A percentile compares a stretch with the other conserved stretches of the same genome.
Evolutionary conservation across 2,329 filamentous ascomycete genomes (phyloP).

Genomic region (Ophiostoma novo-ulmi): DNA sequence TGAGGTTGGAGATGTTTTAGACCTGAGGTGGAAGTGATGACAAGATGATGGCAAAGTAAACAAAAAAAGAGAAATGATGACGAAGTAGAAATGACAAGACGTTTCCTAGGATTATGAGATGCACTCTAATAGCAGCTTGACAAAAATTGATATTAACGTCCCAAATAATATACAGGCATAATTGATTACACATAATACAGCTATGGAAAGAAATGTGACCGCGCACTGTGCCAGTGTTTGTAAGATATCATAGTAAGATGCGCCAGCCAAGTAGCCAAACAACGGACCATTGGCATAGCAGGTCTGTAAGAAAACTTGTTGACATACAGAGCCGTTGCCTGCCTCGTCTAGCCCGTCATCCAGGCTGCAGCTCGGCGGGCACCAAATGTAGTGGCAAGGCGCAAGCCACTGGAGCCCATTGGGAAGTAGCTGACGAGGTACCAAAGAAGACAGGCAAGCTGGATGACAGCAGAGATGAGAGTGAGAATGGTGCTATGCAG

Average conservation of each 20-base stretch:
- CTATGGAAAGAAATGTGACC: not conserved
- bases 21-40: not conserved
- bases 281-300: not conserved
- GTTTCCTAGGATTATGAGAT: too few relatives aligned
- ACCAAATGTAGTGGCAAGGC: conserved; percentile 81
- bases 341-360: conserved; percentile 64
- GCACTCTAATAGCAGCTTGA: not conserved
- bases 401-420: conserved; percentile 85
- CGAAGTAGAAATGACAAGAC: not conserved
- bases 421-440: conserved; percentile 97
- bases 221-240: not conserved
- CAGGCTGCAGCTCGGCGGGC: conserved; percentile 78
- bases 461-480: conserved; percentile 73
- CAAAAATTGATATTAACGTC: not conserved
- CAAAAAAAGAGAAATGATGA: not conserved
- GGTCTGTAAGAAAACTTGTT: not conserved
- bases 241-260: not conserved
- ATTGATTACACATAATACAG: not conserved
- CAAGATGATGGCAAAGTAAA: not conserved
- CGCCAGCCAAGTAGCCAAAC: not conserved
- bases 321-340: not conserved
- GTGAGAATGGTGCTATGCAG: conserved; percentile 81
- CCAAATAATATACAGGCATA: not conserved
- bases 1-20: not conserved
- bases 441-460: conserved; percentile 80